A percentile compares a stretch with the other conserved stretches of the same genome.
Conservation (phyloP, 2,329 filamentous ascomycete species). For the Alternaria infectoria region DNA sequence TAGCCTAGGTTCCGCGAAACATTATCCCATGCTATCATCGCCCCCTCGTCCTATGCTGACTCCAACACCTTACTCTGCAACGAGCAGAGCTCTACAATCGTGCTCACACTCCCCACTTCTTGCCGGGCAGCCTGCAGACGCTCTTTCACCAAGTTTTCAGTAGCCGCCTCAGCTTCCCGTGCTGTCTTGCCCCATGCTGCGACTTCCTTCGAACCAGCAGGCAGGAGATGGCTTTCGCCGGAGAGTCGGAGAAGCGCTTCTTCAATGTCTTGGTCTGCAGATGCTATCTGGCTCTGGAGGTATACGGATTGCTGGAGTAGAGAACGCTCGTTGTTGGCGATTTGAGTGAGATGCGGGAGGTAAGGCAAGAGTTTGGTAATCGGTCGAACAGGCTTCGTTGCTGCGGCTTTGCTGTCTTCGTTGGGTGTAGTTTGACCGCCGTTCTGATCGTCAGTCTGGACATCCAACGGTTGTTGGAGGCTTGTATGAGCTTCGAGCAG, state of each 20-base stretch:
- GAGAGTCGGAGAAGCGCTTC: slow-evolving; percentile 43
- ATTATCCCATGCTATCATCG: not conserved
- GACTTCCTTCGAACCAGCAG: slow-evolving; percentile 38
- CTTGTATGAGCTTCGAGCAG: slow-evolving; percentile 15
- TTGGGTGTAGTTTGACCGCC: not conserved
- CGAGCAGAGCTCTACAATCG: slow-evolving; percentile 38
- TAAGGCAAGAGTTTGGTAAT: slow-evolving; percentile 40
- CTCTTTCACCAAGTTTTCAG: slow-evolving; percentile 22
- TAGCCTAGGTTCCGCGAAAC: not conserved
- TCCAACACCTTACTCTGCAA: slow-evolving; percentile 31
- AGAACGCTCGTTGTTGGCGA: slow-evolving; percentile 34
- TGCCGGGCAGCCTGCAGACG: slow-evolving; percentile 28
- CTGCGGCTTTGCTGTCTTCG: not conserved
- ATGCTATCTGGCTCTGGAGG: slow-evolving; percentile 39
- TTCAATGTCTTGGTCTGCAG: slow-evolving; percentile 36
- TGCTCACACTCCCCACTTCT: slow-evolving; percentile 31
- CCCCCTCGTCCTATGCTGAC: not conserved
- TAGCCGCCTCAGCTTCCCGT: slow-evolving; percentile 26
- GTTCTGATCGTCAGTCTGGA: not conserved
- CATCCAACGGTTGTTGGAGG: slow-evolving; percentile 18
- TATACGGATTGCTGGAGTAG: slow-evolving; percentile 45
- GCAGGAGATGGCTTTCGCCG: slow-evolving; percentile 48
- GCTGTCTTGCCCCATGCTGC: slow-evolving; percentile 35
- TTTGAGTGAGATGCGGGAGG: slow-evolving; percentile 34
- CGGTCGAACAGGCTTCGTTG: slow-evolving; percentile 13